Conservation (phyloP, 1,139 yeast genomes). For the Sugiyamaella castrensis region DNA sequence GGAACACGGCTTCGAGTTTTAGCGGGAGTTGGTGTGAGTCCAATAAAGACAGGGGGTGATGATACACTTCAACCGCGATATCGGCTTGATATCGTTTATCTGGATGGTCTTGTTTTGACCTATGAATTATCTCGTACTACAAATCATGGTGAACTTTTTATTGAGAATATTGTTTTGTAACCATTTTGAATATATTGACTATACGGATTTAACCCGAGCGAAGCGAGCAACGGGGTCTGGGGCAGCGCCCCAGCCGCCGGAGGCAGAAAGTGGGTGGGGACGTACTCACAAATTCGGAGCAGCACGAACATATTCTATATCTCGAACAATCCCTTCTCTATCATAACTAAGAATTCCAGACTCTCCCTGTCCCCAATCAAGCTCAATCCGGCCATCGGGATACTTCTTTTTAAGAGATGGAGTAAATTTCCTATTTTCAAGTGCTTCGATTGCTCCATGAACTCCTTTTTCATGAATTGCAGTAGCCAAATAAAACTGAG, state of each 20-base stretch:
- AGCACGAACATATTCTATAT: constrained; percentile 23
- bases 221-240: too few relatives aligned
- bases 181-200: too few relatives aligned
- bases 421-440: constrained; percentile 25
- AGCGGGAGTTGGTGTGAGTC: constrained; percentile 24
- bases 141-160: constrained; percentile 9
- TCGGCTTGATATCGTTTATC: constrained; percentile 20
- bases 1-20: constrained; percentile 21
- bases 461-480: constrained; percentile 24
- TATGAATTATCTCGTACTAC: constrained; percentile 18
- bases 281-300: background rate
- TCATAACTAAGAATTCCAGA: constrained; percentile 26
- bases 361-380: constrained; percentile 37
- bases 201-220: too few relatives aligned
- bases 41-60: constrained; percentile 17
- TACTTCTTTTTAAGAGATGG: constrained; percentile 23
- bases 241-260: too few relatives aligned
- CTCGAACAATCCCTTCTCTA: constrained; percentile 22
- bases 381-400: constrained; percentile 25
- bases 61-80: constrained; percentile 2
- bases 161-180: constrained; percentile 11
- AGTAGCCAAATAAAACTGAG: constrained; percentile 34
- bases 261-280: constrained; percentile 2
- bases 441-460: constrained; percentile 16
- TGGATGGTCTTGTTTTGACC: constrained; percentile 24